Evolutionary conservation across 2,329 filamentous ascomycete species (phyloP).

Genomic region (Macrophomina tecta): DNA sequence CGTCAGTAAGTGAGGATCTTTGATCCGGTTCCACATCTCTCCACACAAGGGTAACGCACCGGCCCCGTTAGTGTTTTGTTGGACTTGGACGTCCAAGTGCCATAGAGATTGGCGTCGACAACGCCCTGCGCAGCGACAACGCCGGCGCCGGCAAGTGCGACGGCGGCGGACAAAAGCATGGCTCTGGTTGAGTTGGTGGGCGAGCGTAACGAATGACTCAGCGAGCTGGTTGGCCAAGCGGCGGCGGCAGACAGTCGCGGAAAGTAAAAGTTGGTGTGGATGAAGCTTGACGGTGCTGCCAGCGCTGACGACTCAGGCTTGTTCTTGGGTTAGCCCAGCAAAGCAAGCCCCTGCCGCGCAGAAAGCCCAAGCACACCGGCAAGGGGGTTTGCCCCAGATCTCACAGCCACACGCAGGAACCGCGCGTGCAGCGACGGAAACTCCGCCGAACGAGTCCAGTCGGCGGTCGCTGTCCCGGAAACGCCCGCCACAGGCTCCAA

Average conservation of each 20-base stretch:
- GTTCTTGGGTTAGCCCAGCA: not conserved
- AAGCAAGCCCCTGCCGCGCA: slow-evolving; percentile 7
- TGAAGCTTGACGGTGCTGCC: slow-evolving; percentile 11
- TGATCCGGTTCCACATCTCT: slow-evolving; percentile 7
- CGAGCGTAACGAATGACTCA: slow-evolving; percentile 29
- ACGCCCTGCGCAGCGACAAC: slow-evolving; percentile 47
- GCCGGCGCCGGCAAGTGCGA: slow-evolving; percentile 36
- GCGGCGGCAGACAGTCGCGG: slow-evolving; percentile 6
- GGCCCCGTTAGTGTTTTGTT: slow-evolving; percentile 72
- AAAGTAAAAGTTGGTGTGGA: slow-evolving; percentile 14
- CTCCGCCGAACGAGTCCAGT: not conserved
- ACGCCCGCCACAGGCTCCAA: not conserved
- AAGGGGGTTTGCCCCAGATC: slow-evolving; percentile 23
- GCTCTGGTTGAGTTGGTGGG: slow-evolving; percentile 8
- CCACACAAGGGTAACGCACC: slow-evolving; percentile 52
- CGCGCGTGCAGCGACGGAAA: slow-evolving; percentile 7
- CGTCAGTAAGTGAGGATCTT: slow-evolving; percentile 13
- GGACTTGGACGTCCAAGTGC: slow-evolving; percentile 76
- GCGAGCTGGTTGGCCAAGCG: slow-evolving; percentile 1
- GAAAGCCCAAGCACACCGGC: not conserved
- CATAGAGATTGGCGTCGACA: slow-evolving; percentile 60
- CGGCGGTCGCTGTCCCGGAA: slow-evolving; percentile 1
- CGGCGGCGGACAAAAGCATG: slow-evolving; percentile 19
- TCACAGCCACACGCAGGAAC: slow-evolving; percentile 23
- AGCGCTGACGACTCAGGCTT: slow-evolving; percentile 13